Evolutionary conservation across 2,329 filamentous ascomycete genomes (phyloP).

Genomic region (Rhynchosporium graminicola): DNA sequence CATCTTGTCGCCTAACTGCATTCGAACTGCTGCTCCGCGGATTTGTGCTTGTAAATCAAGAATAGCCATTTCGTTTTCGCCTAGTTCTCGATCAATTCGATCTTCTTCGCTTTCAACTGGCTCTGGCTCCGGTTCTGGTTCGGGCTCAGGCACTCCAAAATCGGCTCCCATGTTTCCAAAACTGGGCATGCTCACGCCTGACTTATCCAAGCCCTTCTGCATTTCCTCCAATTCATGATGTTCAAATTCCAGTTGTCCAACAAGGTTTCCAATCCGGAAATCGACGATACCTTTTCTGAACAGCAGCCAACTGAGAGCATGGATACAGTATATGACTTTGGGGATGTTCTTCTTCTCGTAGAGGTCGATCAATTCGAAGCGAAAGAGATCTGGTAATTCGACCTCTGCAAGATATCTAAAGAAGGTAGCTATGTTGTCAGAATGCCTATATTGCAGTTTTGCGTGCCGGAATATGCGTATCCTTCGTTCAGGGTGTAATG

Average conservation of each 20-base stretch:
- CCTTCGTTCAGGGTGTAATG: conserved; percentile 74
- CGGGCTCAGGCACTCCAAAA: conserved; percentile 80
- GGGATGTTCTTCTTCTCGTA: conserved; percentile 99
- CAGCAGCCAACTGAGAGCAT: conserved; percentile 95
- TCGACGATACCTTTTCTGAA: conserved; percentile 93
- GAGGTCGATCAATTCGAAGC: conserved; percentile 94
- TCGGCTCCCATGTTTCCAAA: conserved; percentile 97
- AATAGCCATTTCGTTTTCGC: conserved; percentile 71
- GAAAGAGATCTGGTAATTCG: conserved; percentile 90
- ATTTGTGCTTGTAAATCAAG: conserved; percentile 85
- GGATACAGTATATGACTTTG: conserved; percentile 98
- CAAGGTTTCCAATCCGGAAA: conserved; percentile 94
- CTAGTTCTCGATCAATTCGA: conserved; percentile 77
- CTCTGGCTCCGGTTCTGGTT: conserved; percentile 72
- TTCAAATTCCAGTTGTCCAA: conserved; percentile 95
- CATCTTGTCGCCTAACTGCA: conserved; percentile 81
- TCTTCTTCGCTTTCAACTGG: conserved; percentile 87
- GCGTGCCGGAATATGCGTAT: conserved; percentile 83
- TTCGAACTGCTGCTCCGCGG: conserved; percentile 74
- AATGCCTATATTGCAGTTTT: conserved; percentile 90
- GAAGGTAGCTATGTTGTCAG: conserved; percentile 96
- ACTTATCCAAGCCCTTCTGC: conserved; percentile 94
- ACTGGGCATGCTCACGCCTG: conserved; percentile 93
- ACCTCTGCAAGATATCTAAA: conserved; percentile 92
- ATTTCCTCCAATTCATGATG: conserved; percentile 96